These are phyloP conservation scores for Puccinellia tenuiflora DNA, from an alignment of 176 grass and related monocot genomes.

Conservation along the genomic window DNA sequence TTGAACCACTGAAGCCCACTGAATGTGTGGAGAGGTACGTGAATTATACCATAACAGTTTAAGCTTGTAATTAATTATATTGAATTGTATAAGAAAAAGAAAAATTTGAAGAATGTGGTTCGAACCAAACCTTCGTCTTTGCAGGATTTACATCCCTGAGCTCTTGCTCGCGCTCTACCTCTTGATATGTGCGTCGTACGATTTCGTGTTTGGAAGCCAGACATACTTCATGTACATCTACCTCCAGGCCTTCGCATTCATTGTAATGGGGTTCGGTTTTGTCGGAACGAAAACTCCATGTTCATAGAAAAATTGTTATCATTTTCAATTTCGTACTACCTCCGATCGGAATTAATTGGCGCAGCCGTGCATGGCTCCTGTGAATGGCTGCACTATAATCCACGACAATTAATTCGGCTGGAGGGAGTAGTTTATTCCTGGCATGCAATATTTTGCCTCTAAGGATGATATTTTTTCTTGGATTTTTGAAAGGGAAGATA, in stretches of 20 bases:
- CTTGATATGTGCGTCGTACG: conserved; percentile 69
- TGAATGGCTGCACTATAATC: too few relatives aligned
- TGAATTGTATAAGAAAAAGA: background rate
- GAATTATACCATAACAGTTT: background rate
- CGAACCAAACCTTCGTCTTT: conserved; percentile 13
- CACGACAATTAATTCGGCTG: too few relatives aligned
- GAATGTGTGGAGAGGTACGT: conserved; percentile 40
- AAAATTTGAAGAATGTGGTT: background rate
- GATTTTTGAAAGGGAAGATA: background rate
- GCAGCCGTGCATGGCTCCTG: too few relatives aligned
- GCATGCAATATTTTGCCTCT: background rate
- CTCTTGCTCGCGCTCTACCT: conserved; percentile 65
- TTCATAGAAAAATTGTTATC: conserved; percentile 20
- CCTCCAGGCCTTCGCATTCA: conserved; percentile 73
- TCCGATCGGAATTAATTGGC: background rate
- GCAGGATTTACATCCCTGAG: conserved; percentile 73
- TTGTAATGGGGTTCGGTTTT: conserved; percentile 67
- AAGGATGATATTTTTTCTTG: background rate
- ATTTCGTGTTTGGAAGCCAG: conserved; percentile 50
- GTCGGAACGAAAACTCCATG: conserved; percentile 52
- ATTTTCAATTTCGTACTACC: background rate
- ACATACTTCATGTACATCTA: conserved; percentile 81
- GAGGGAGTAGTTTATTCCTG: background rate
- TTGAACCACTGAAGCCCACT: conserved; percentile 44
- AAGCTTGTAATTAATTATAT: background rate